These are phyloP conservation scores for Penicillium crystallinum DNA, from an alignment of 495 filamentous ascomycete species.

Conservation along the genomic window DNA sequence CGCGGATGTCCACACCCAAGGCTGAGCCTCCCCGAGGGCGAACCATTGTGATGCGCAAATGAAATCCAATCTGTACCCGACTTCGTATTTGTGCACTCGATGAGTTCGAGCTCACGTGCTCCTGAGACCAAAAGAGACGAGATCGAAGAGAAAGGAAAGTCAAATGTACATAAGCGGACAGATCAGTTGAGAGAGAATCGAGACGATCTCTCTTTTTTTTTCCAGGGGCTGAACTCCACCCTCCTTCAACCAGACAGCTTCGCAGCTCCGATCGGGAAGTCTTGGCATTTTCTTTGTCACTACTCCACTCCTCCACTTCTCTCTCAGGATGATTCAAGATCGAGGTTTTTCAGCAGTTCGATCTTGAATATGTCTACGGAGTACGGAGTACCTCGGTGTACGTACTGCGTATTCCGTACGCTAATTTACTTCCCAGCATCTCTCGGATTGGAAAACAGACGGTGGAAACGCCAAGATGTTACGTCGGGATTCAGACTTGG, in stretches of 20 bases:
- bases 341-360: too few species aligned
- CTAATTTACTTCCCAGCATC: not conserved
- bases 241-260: not conserved
- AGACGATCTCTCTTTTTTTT: not conserved
- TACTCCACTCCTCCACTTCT: too few species aligned
- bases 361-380: too few species aligned
- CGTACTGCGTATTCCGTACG: not conserved
- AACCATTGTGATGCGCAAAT: constrained; percentile 27
- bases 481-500: not conserved
- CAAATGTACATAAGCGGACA: not conserved
- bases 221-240: constrained; percentile 7
- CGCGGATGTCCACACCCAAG: constrained; percentile 47
- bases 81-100: not conserved
- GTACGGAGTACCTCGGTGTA: too few species aligned
- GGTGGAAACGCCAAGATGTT: not conserved
- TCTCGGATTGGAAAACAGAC: not conserved
- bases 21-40: constrained; percentile 45
- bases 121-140: not conserved
- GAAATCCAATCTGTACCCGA: not conserved
- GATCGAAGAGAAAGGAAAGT: not conserved
- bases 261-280: constrained; percentile 1
- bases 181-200: not conserved
- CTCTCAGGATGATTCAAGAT: too few species aligned
- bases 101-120: constrained; percentile 1
- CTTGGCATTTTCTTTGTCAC: constrained; percentile 1